Evolutionary conservation across 345 rosid genomes (phyloP).

Genomic region (Rhodomyrtus tomentosa): DNA sequence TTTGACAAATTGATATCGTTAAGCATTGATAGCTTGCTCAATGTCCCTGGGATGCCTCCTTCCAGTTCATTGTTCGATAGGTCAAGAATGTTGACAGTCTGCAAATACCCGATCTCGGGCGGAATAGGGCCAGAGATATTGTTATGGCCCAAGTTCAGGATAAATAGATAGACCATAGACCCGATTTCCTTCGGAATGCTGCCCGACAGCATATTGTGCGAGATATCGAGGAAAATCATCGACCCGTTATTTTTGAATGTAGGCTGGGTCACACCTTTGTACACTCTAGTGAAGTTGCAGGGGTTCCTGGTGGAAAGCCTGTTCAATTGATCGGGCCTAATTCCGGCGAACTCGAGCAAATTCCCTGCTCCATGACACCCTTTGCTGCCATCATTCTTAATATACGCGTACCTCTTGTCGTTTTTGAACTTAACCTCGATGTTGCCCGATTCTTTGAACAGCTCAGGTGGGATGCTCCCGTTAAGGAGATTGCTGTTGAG

Average conservation of each 20-base stretch:
- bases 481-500: conserved; percentile 61
- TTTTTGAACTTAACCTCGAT: conserved; percentile 63
- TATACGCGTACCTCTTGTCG: conserved; percentile 69
- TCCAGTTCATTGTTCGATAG: conserved; percentile 60
- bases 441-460: conserved; percentile 84
- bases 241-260: conserved; percentile 86
- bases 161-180: conserved; percentile 50
- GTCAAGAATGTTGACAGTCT: conserved; percentile 68
- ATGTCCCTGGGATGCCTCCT: conserved; percentile 56
- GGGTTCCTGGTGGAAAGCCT: conserved; percentile 68
- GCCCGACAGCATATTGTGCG: conserved; percentile 64
- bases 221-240: conserved; percentile 85
- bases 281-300: conserved; percentile 72
- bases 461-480: conserved; percentile 65
- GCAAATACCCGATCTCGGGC: conserved; percentile 52
- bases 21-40: conserved; percentile 47
- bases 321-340: conserved; percentile 38
- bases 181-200: conserved; percentile 80
- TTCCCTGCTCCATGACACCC: conserved; percentile 88
- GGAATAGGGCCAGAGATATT: conserved; percentile 63
- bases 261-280: conserved; percentile 58
- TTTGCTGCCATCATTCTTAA: conserved; percentile 73
- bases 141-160: conserved; percentile 84
- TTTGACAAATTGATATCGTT: conserved; percentile 65
- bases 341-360: conserved; percentile 85